phyloP scores from a whole-genome alignment of 306 rosid species.

The Gillenia trifoliata region DNA sequence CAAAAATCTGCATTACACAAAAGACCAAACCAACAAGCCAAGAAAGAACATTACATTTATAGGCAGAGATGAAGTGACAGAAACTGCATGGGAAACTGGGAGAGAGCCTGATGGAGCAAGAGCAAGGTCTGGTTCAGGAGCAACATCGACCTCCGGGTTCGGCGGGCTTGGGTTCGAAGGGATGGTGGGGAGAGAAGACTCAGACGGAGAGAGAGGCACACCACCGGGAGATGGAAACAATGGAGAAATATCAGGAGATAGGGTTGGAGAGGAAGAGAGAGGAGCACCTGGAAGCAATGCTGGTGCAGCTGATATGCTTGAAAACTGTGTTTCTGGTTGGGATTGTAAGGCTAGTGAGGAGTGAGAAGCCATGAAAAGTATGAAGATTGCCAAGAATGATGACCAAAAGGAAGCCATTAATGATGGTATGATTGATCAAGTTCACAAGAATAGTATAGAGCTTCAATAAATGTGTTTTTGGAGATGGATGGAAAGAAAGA shows the following conservation, averaged over 20 bases:
- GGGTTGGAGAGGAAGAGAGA: conserved; percentile 22
- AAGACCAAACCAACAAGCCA: conserved; percentile 17
- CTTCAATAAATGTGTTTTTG: conserved; percentile 11
- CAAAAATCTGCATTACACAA: conserved; percentile 10
- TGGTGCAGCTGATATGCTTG: conserved; percentile 48
- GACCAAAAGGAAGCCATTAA: conserved; percentile 38
- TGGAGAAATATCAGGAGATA: conserved; percentile 47
- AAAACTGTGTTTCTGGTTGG: conserved; percentile 9
- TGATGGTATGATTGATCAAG: conserved; percentile 19
- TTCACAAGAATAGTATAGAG: not conserved
- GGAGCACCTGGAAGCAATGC: conserved; percentile 33
- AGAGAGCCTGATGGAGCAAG: conserved; percentile 36
- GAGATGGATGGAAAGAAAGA: not conserved
- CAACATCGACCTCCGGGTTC: conserved; percentile 32
- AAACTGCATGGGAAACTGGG: conserved; percentile 24
- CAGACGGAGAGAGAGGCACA: conserved; percentile 28
- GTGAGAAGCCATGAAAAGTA: conserved; percentile 15
- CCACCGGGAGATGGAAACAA: conserved; percentile 46
- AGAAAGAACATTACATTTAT: conserved; percentile 10
- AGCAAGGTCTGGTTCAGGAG: conserved; percentile 28
- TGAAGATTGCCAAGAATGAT: conserved; percentile 16
- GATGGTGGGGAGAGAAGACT: conserved; percentile 50
- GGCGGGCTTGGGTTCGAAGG: conserved; percentile 59
- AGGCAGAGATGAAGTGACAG: conserved; percentile 9
- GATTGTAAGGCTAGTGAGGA: conserved; percentile 20